A percentile compares a stretch with the other conserved stretches of the same genome.
Conservation (phyloP, 2,329 filamentous ascomycete genomes). For the Aspergillus sergii region DNA sequence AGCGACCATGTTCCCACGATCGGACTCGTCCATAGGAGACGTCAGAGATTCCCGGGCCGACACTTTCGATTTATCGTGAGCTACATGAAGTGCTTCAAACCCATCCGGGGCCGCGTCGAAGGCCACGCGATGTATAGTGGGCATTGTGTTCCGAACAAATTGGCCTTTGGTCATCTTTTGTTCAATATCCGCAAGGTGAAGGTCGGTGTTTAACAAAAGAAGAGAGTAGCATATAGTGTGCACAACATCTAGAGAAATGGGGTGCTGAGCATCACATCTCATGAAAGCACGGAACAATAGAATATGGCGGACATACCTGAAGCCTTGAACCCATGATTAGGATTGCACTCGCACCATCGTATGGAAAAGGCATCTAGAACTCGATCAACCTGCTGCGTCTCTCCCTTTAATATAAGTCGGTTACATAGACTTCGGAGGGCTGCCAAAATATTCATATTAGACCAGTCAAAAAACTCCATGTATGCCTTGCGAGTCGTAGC, state of each 20-base stretch:
- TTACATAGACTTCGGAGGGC: slow-evolving; percentile 80
- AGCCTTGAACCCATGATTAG: slow-evolving; percentile 88
- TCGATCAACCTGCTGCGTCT: slow-evolving; percentile 95
- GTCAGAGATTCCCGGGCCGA: slow-evolving; percentile 45
- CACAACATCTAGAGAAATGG: slow-evolving; percentile 72
- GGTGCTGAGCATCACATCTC: slow-evolving; percentile 8
- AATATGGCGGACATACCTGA: slow-evolving; percentile 60
- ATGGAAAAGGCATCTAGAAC: slow-evolving; percentile 87
- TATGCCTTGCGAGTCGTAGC: slow-evolving; percentile 70
- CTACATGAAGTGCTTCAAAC: slow-evolving; percentile 56
- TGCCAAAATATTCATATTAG: slow-evolving; percentile 75
- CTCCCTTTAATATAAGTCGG: slow-evolving; percentile 79
- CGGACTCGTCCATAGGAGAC: slow-evolving; percentile 20
- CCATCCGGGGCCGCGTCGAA: slow-evolving; percentile 70
- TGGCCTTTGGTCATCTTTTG: slow-evolving; percentile 94
- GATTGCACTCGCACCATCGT: slow-evolving; percentile 92
- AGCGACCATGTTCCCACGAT: slow-evolving; percentile 18
- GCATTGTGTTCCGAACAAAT: slow-evolving; percentile 95
- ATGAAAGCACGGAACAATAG: not conserved
- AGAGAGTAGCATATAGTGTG: slow-evolving; percentile 97
- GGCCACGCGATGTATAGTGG: slow-evolving; percentile 78
- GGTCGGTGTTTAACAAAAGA: slow-evolving; percentile 90
- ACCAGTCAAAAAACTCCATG: slow-evolving; percentile 90
- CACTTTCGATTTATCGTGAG: slow-evolving; percentile 29
- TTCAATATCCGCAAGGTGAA: slow-evolving; percentile 93